A percentile compares a stretch with the other conserved stretches of the same genome.
phyloP scores from a whole-genome alignment of 2,329 filamentous ascomycete genomes.

The Botrytis sinoallii region DNA sequence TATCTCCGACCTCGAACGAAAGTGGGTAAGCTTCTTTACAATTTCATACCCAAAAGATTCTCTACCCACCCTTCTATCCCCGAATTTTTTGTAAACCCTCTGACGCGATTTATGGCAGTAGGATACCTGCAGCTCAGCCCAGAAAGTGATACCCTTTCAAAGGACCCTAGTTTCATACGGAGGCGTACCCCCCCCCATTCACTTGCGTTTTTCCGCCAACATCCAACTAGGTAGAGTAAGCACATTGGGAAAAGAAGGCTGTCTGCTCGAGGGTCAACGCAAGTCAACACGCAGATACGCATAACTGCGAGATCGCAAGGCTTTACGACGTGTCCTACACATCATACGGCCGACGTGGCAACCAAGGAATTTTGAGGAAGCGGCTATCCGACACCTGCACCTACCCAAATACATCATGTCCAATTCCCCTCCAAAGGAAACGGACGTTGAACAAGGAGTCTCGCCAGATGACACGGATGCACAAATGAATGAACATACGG shows the following conservation, averaged over 20 bases:
- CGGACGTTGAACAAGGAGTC: constrained; percentile 84
- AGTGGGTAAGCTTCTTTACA: constrained; percentile 21
- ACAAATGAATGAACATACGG: constrained; percentile 72
- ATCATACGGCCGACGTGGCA: constrained; percentile 35
- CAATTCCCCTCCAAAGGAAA: constrained; percentile 87
- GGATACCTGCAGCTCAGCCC: constrained; percentile 20
- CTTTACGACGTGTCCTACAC: constrained; percentile 29
- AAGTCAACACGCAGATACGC: constrained; percentile 26
- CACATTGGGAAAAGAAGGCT: constrained; percentile 28
- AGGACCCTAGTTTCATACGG: constrained; percentile 25
- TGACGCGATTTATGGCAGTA: constrained; percentile 22
- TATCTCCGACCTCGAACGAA: constrained; percentile 19
- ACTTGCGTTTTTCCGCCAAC: constrained; percentile 31
- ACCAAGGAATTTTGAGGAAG: constrained; percentile 35
- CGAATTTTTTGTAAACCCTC: constrained; percentile 18
- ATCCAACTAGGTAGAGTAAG: constrained; percentile 28
- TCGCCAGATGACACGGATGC: constrained; percentile 87
- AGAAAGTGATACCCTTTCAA: constrained; percentile 21
- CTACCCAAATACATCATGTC: constrained; percentile 82
- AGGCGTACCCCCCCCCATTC: constrained; percentile 26
- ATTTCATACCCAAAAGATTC: constrained; percentile 8
- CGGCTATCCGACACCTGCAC: constrained; percentile 41
- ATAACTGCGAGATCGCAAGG: constrained; percentile 28
- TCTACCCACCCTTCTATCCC: constrained; percentile 8
- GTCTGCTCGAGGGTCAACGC: constrained; percentile 31